Conservation (phyloP, 1,284 basidiomycete genomes). For the Heterobasidion annosum region DNA sequence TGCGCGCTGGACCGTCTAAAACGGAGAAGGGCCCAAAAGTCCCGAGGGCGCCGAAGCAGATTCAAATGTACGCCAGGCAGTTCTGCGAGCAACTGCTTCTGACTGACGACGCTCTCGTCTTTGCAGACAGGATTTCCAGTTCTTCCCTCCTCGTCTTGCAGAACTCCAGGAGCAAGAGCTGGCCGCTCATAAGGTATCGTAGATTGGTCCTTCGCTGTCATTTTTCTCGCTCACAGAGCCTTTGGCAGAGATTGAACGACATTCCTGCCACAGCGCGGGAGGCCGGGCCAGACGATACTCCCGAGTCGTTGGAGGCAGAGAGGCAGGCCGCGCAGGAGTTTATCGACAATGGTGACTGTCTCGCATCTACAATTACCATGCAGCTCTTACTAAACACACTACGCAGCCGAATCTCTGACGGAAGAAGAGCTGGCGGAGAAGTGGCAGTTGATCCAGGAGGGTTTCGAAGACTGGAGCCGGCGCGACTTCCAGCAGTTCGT, state of each 20-base stretch:
- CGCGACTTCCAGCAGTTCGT: slow-evolving; percentile 93
- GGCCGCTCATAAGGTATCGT: slow-evolving; percentile 66
- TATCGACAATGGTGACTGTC: slow-evolving; percentile 66
- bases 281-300: slow-evolving; percentile 65
- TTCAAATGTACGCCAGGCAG: slow-evolving; percentile 52
- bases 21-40: slow-evolving; percentile 79
- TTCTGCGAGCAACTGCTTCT: background rate
- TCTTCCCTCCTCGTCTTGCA: slow-evolving; percentile 80
- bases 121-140: slow-evolving; percentile 93
- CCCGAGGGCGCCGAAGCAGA: slow-evolving; percentile 85
- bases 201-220: background rate
- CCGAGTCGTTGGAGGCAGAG: slow-evolving; percentile 83
- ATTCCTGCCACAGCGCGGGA: slow-evolving; percentile 72
- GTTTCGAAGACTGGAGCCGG: slow-evolving; percentile 87
- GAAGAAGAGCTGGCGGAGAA: slow-evolving; percentile 81
- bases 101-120: background rate
- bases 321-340: slow-evolving; percentile 75
- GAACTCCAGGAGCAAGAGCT: slow-evolving; percentile 87
- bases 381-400: background rate
- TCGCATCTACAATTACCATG: background rate
- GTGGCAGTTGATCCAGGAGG: slow-evolving; percentile 69
- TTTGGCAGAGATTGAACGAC: slow-evolving; percentile 52
- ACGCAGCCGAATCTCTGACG: slow-evolving; percentile 73
- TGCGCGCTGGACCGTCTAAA: slow-evolving; percentile 74
- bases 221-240: slow-evolving; percentile 2